Evolutionary conservation across 495 filamentous ascomycete species (phyloP), one percentile per base, ranked within the genome.

Genomic region (Xeromyces bisporus): DNA sequence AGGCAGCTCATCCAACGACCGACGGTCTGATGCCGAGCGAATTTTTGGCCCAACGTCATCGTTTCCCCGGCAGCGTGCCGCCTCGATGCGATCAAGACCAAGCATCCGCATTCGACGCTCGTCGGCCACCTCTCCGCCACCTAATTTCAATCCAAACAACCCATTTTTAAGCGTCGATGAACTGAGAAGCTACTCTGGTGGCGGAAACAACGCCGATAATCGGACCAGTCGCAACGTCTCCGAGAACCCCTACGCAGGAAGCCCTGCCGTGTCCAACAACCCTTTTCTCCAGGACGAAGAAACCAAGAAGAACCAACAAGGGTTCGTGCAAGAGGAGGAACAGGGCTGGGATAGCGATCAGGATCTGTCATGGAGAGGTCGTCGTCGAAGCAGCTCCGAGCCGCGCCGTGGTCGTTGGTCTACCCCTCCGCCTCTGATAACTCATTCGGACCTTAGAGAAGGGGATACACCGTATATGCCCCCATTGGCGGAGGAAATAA

Each of bases 321-420:
- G n/a, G n/a, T n/a, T n/a, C n/a, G n/a, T 9, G 20, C 5, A 21
- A 5, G 20, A 21, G 5, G 20, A 9, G 42, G 38, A 43, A 40
- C 11, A 38, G 7, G 35, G 38, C 13, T 36, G 40, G 24, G 21
- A 36, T 6, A 30, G 40, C 6, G 29, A 44, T 10, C 34, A 26
- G 18, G 47, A 44, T 10, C 39, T 37, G 6, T 40, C 37, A 1
- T 29, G 29, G 14, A 50, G 59, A 13, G 38, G 42, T 16, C 54
- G 60, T 30, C 57, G 60, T 18, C 60, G 60, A 40, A 64, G 60
- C 40, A 61, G 27, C 28, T 64, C 60, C 9, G 60, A 62, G 28
- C 60, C 60, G 16, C 57, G 51, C 27, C 56, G 44, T 10, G 53
- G 55, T 15, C 46, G 53, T 20, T 64, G 46, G 44, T 58, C 57